These are phyloP conservation scores for Zygoascus biomembranicola DNA, from an alignment of 805 yeast genomes.

Conservation along the genomic window DNA sequence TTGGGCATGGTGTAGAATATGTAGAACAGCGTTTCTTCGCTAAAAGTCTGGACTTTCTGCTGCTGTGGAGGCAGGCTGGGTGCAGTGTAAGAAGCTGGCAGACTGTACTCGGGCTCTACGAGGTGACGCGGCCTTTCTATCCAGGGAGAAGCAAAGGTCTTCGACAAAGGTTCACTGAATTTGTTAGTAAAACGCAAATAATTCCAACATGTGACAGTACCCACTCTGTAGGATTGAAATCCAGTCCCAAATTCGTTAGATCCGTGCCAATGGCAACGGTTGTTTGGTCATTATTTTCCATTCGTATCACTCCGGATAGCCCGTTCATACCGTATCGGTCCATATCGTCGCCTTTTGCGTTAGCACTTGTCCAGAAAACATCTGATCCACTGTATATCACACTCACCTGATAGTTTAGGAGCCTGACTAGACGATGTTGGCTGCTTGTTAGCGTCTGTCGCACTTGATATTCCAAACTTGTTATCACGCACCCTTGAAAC, in stretches of 20 bases:
- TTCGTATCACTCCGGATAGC: constrained; percentile 46
- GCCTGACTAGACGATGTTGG: not conserved
- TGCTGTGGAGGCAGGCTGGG: constrained; percentile 37
- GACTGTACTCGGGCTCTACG: constrained; percentile 72
- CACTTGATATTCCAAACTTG: too few relatives aligned
- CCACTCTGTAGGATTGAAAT: constrained; percentile 36
- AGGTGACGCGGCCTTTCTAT: constrained; percentile 82
- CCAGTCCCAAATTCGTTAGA: constrained; percentile 56
- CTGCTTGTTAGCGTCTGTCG: too few relatives aligned
- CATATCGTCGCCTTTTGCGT: constrained; percentile 31
- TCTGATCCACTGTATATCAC: not conserved
- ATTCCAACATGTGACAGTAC: not conserved
- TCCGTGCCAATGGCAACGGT: constrained; percentile 72
- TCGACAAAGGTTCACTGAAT: constrained; percentile 37
- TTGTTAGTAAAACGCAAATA: not conserved
- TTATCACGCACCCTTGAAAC: not conserved
- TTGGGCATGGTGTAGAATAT: constrained; percentile 90
- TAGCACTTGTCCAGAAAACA: not conserved
- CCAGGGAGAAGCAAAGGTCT: constrained; percentile 88
- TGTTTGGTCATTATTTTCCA: constrained; percentile 55
- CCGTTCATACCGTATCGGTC: constrained; percentile 65
- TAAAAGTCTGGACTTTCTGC: constrained; percentile 42
- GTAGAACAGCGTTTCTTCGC: constrained; percentile 89
- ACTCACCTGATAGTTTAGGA: not conserved
- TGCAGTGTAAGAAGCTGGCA: constrained; percentile 51